Conservation (phyloP, 208 protist genomes). For the Leishmania braziliensis region DNA sequence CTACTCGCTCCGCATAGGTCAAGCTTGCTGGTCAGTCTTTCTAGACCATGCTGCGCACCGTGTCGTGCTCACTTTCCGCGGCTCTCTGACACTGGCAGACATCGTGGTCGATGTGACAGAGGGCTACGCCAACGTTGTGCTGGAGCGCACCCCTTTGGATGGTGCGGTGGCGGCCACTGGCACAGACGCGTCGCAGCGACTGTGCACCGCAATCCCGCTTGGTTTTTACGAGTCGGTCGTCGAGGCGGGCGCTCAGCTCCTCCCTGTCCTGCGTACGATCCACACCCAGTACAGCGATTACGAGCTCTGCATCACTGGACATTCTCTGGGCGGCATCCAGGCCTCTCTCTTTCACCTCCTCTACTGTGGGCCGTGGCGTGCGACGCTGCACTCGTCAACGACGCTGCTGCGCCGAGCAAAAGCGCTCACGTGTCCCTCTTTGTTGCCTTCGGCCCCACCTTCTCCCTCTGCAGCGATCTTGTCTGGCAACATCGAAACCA, state of each 20-base stretch:
- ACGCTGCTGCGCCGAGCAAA: slow-evolving; percentile 23
- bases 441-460: slow-evolving; percentile 9
- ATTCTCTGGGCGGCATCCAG: slow-evolving; percentile 80
- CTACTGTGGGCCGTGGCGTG: slow-evolving; percentile 36
- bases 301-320: slow-evolving; percentile 71
- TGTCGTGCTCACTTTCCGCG: slow-evolving; percentile 76
- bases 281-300: slow-evolving; percentile 58
- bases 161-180: background rate
- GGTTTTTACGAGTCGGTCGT: slow-evolving; percentile 66
- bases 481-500: background rate
- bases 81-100: slow-evolving; percentile 67
- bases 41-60: slow-evolving; percentile 62
- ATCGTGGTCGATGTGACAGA: slow-evolving; percentile 53
- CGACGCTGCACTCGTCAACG: slow-evolving; percentile 12
- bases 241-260: slow-evolving; percentile 38
- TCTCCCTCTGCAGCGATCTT: background rate
- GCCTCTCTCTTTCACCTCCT: slow-evolving; percentile 81
- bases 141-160: background rate
- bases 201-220: slow-evolving; percentile 63
- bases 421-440: slow-evolving; percentile 1
- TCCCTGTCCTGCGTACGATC: slow-evolving; percentile 46
- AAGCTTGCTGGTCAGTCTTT: slow-evolving; percentile 62
- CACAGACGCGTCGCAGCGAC: slow-evolving; percentile 9
- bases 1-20: slow-evolving; percentile 48
- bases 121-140: slow-evolving; percentile 56